phyloP scores from a whole-genome alignment of 2,329 filamentous ascomycete genomes.

The Celoporthe dispersa region DNA sequence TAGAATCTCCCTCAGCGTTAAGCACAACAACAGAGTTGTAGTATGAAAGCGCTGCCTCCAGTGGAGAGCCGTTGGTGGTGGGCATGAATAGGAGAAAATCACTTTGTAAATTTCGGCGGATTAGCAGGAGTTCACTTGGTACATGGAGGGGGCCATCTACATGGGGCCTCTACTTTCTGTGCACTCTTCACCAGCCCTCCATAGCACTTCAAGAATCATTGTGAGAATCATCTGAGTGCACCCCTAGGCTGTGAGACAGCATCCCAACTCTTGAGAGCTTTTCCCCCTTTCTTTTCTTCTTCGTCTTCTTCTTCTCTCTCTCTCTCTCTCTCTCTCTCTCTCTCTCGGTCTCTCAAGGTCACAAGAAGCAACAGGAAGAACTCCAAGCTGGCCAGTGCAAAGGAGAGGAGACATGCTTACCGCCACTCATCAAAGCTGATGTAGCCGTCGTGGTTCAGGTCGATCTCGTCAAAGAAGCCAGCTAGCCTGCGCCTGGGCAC shows the following conservation, averaged over 20 bases:
- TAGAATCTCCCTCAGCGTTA: constrained; percentile 91
- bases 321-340: too few species aligned
- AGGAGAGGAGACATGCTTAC: constrained; percentile 59
- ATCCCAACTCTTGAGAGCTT: neutral
- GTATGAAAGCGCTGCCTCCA: constrained; percentile 85
- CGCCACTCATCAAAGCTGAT: constrained; percentile 97
- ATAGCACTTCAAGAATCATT: neutral
- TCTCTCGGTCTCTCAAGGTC: neutral
- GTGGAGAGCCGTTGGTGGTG: constrained; percentile 63
- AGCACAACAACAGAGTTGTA: constrained; percentile 89
- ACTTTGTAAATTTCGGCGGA: constrained; percentile 48
- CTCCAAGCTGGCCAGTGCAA: constrained; percentile 19
- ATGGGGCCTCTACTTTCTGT: neutral
- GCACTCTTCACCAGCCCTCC: neutral
- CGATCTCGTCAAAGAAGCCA: constrained; percentile 87
- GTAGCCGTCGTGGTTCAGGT: constrained; percentile 83
- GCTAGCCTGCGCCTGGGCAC: constrained; percentile 79
- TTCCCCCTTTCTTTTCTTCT: neutral
- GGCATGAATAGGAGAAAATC: constrained; percentile 94
- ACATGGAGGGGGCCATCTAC: neutral
- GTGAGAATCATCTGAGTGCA: neutral
- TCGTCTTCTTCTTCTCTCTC: too few species aligned
- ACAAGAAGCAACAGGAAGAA: neutral
- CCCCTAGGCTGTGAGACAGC: neutral
- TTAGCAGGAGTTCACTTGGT: constrained; percentile 1